Evolutionary conservation across 495 filamentous ascomycete species (phyloP).

Genomic region (Podospora anserina): DNA sequence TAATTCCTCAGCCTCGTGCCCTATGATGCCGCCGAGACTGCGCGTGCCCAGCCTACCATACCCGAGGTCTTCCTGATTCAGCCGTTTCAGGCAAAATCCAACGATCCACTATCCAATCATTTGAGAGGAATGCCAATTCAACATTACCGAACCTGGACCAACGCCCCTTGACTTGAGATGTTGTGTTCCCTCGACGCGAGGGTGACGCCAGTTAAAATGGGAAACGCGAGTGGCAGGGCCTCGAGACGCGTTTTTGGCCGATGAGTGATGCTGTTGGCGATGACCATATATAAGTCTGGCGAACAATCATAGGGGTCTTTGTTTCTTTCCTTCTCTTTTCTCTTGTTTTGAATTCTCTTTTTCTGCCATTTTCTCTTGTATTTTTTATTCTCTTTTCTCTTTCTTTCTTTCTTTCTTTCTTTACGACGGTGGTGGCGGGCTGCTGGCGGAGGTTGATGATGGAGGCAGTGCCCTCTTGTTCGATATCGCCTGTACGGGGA

Average conservation of each 20-base stretch:
- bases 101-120: neutral
- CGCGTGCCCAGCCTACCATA: neutral
- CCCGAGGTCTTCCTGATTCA: neutral
- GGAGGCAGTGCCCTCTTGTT: neutral
- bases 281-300: neutral
- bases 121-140: neutral
- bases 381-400: conserved; percentile 40
- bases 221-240: neutral
- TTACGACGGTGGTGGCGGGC: neutral
- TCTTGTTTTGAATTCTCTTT: conserved; percentile 42
- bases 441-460: neutral
- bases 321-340: conserved; percentile 47
- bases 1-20: neutral
- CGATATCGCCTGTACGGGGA: neutral
- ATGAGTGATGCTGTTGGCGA: neutral
- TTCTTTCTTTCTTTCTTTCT: conserved; percentile 37
- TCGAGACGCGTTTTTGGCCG: neutral
- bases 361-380: conserved; percentile 31
- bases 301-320: conserved; percentile 23
- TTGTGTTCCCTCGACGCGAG: neutral
- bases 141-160: neutral
- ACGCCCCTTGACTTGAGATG: neutral
- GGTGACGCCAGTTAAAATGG: neutral
- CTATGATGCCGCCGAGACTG: neutral
- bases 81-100: neutral